Conservation (phyloP, 129 eudicot genomes). For the Solidago caesia region DNA sequence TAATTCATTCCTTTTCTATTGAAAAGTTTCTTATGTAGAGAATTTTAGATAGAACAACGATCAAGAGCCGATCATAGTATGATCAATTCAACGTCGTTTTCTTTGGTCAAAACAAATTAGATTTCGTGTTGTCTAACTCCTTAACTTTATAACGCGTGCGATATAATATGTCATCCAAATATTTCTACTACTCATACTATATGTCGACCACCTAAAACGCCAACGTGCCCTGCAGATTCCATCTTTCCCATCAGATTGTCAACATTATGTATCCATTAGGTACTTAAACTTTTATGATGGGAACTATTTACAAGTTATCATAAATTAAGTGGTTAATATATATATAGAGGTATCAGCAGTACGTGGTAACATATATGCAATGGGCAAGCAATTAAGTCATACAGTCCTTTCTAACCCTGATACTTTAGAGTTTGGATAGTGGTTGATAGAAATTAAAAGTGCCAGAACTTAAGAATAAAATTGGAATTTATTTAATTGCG, state of each 20-base stretch:
- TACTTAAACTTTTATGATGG: no score
- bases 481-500: neutral
- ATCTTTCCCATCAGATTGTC: neutral
- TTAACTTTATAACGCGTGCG: conserved; percentile 17
- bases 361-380: no score
- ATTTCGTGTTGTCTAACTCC: conserved; percentile 25
- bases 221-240: conserved; percentile 13
- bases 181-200: neutral
- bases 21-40: neutral
- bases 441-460: neutral
- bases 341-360: no score
- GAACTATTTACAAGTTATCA: no score
- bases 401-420: neutral
- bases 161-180: conserved; percentile 11
- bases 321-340: no score
- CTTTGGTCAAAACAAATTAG: conserved; percentile 16
- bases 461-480: neutral
- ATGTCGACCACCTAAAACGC: conserved; percentile 6
- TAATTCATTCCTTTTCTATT: no score
- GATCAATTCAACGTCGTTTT: conserved; percentile 11
- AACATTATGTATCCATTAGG: neutral
- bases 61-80: neutral
- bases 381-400: neutral
- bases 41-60: conserved; percentile 3
- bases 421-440: neutral